phyloP scores from a whole-genome alignment of 176 grass and related monocot genomes.

The Canna indica region DNA sequence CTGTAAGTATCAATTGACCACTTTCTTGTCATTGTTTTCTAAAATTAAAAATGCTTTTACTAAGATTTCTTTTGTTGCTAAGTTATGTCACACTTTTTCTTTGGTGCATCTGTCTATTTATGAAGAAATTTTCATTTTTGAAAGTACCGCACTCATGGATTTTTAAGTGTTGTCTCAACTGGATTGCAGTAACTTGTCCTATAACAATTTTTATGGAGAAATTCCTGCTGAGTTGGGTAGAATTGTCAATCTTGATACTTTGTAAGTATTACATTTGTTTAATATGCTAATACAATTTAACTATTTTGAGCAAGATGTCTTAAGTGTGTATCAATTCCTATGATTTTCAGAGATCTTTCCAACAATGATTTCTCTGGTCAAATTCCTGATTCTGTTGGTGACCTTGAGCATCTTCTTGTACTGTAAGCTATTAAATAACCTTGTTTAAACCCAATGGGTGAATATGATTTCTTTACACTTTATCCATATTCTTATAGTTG shows the following conservation, averaged over 20 bases:
- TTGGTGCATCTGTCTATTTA: too few species aligned
- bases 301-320: not conserved
- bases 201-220: slow-evolving; percentile 81
- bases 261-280: slow-evolving; percentile 47
- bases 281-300: not conserved
- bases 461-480: not conserved
- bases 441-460: not conserved
- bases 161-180: not conserved
- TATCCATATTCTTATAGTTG: slow-evolving; percentile 11
- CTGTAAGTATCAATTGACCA: slow-evolving; percentile 48
- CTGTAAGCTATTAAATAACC: slow-evolving; percentile 35
- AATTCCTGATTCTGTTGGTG: slow-evolving; percentile 73
- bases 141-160: too few species aligned
- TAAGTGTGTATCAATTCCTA: slow-evolving; percentile 6
- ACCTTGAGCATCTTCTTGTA: slow-evolving; percentile 96
- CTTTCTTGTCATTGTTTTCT: not conserved
- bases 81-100: too few species aligned
- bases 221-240: slow-evolving; percentile 78
- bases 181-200: slow-evolving; percentile 72
- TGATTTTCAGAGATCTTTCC: slow-evolving; percentile 65
- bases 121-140: too few species aligned
- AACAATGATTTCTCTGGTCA: slow-evolving; percentile 72
- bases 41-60: too few species aligned
- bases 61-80: too few species aligned
- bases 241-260: slow-evolving; percentile 88